Evolutionary conservation across 352 stramenopile species (phyloP).

Genomic region (Phytophthora foliorum): DNA sequence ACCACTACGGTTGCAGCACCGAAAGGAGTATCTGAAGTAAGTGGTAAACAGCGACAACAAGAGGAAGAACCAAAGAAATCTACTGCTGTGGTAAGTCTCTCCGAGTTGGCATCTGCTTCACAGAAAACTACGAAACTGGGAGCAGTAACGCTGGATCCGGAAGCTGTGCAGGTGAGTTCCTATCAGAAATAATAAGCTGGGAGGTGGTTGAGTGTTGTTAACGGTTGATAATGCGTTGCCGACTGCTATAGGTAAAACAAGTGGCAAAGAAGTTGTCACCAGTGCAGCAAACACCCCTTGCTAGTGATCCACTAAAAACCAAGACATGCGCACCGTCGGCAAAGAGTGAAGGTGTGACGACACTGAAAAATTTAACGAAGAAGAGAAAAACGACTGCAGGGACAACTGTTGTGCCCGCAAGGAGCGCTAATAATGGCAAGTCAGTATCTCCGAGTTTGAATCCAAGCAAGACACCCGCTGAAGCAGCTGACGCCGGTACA

Average conservation of each 20-base stretch:
- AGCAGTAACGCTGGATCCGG: neutral
- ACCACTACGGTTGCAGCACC: neutral
- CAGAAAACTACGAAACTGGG: neutral
- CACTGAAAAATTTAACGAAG: neutral
- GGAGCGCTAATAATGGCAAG: neutral
- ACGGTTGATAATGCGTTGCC: neutral
- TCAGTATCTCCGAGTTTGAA: neutral
- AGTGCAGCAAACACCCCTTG: neutral
- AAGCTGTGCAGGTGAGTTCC: conserved; percentile 10
- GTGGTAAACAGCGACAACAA: neutral
- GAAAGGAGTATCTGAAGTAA: neutral
- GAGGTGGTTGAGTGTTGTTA: neutral
- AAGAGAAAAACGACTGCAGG: neutral
- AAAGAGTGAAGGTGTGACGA: neutral
- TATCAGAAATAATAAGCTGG: neutral
- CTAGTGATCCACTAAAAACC: neutral
- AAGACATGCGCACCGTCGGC: neutral
- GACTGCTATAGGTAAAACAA: conserved; percentile 1
- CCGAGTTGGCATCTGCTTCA: neutral
- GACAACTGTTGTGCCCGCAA: neutral
- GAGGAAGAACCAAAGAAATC: neutral
- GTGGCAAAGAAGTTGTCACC: neutral
- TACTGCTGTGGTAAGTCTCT: neutral
- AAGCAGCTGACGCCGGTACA: neutral
- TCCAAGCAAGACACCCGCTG: neutral